These are phyloP conservation scores for Dunaliella primolecta DNA, from an alignment of 139 green algal species.

Conservation along the genomic window DNA sequence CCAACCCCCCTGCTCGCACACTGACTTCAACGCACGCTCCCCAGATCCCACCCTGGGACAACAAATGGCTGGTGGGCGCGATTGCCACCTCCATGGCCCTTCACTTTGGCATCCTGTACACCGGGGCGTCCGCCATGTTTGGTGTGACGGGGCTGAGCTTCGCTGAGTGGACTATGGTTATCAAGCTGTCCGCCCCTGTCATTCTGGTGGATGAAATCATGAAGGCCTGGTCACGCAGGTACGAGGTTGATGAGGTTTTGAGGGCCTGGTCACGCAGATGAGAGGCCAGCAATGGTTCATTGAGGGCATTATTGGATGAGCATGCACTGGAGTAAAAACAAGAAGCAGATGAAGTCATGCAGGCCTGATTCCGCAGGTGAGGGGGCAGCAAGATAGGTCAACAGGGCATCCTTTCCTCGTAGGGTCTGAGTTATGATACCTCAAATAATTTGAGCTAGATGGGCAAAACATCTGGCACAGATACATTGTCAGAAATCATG, in stretches of 20 bases:
- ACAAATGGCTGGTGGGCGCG: conserved; percentile 83
- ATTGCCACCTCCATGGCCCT: conserved; percentile 79
- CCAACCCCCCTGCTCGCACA: no score
- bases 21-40: no score
- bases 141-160: conserved; percentile 63
- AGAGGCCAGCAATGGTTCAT: neutral
- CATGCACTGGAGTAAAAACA: neutral
- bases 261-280: neutral
- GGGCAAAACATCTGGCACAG: no score
- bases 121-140: conserved; percentile 65
- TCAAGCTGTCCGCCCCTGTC: conserved; percentile 83
- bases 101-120: conserved; percentile 90
- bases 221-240: conserved; percentile 10
- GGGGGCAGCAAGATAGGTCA: no score
- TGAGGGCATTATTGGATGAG: neutral
- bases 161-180: conserved; percentile 79
- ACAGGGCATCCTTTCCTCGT: no score
- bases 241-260: neutral
- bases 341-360: no score
- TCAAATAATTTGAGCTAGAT: no score
- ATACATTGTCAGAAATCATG: no score
- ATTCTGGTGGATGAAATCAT: conserved; percentile 88
- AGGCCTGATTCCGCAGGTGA: no score
- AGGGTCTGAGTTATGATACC: no score
- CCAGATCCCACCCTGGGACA: conserved; percentile 81